These are phyloP conservation scores for Brassica napus DNA, from an alignment of 345 rosid species.

Conservation along the genomic window DNA sequence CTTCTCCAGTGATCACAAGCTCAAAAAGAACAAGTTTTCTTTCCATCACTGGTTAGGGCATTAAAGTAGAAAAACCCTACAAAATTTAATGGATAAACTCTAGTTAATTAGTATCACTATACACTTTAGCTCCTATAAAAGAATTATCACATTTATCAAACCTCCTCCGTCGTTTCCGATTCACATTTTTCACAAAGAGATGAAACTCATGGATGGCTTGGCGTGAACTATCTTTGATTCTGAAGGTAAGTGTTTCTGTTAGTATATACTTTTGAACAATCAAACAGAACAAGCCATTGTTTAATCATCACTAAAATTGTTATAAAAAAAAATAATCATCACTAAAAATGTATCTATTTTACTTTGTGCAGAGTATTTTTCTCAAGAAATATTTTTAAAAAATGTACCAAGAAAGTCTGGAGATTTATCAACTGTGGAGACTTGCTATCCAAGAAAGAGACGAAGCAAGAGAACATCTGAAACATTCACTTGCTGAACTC, in stretches of 20 bases:
- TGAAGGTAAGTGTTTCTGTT: neutral
- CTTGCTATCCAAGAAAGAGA: slow-evolving; percentile 38
- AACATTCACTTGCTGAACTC: slow-evolving; percentile 12
- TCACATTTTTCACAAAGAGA: neutral
- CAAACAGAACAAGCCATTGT: no score
- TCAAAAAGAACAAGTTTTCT: neutral
- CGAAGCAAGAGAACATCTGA: slow-evolving; percentile 29
- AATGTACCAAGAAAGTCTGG: slow-evolving; percentile 24
- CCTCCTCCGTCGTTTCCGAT: neutral
- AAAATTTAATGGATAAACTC: neutral
- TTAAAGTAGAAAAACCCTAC: neutral
- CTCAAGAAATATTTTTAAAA: neutral
- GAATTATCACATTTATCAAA: neutral
- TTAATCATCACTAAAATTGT: neutral
- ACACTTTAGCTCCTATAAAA: neutral
- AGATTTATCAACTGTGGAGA: slow-evolving; percentile 18
- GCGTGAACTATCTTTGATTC: neutral
- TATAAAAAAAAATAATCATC: neutral
- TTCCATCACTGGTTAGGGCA: neutral
- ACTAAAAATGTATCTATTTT: neutral
- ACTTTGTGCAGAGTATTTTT: neutral
- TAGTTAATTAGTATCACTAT: neutral
- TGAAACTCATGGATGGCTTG: neutral
- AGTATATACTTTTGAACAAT: neutral
- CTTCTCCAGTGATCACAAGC: neutral